phyloP scores from a whole-genome alignment of 108 stramenopile genomes.

The Cyclotella sp. region DNA sequence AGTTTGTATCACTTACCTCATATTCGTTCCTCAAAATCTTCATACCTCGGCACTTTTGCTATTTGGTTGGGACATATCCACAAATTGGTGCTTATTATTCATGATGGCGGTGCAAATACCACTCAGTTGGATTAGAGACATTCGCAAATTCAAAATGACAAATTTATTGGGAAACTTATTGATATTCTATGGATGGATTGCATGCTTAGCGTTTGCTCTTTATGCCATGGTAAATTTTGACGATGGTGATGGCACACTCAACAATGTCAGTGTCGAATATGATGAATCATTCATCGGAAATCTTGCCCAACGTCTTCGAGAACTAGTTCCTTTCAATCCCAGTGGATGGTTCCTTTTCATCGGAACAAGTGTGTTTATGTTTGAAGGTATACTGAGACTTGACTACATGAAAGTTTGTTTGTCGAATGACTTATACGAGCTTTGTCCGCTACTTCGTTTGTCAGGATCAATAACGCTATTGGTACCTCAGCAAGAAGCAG shows the following conservation, averaged over 20 bases:
- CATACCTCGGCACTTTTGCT: conserved; percentile 10
- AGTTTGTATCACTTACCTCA: conserved; percentile 76
- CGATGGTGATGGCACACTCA: background rate
- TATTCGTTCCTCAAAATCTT: conserved; percentile 79
- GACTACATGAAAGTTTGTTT: too few relatives aligned
- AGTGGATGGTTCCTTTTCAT: conserved; percentile 72
- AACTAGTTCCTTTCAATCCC: conserved; percentile 42
- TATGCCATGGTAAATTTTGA: conserved; percentile 19
- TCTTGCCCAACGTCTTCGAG: conserved; percentile 10
- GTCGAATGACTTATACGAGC: too few relatives aligned
- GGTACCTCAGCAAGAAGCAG: conserved; percentile 79
- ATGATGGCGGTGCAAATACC: conserved; percentile 69
- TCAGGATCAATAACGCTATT: conserved; percentile 68
- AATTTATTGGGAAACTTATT: conserved; percentile 71
- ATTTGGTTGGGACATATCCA: conserved; percentile 33
- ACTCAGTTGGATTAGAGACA: conserved; percentile 70
- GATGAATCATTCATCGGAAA: conserved; percentile 18
- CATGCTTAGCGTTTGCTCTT: conserved; percentile 64
- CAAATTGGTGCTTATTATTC: conserved; percentile 48
- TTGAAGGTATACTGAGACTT: conserved; percentile 32
- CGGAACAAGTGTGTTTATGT: conserved; percentile 64
- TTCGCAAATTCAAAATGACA: conserved; percentile 67
- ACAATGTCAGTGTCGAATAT: conserved; percentile 7
- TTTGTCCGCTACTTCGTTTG: too few relatives aligned
- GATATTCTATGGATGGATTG: conserved; percentile 66